Percentiles rank a stretch among this genome's conserved stretches.
Evolutionary conservation across 1,284 basidiomycete genomes (phyloP).

Genomic region (Trichosporon faecale): DNA sequence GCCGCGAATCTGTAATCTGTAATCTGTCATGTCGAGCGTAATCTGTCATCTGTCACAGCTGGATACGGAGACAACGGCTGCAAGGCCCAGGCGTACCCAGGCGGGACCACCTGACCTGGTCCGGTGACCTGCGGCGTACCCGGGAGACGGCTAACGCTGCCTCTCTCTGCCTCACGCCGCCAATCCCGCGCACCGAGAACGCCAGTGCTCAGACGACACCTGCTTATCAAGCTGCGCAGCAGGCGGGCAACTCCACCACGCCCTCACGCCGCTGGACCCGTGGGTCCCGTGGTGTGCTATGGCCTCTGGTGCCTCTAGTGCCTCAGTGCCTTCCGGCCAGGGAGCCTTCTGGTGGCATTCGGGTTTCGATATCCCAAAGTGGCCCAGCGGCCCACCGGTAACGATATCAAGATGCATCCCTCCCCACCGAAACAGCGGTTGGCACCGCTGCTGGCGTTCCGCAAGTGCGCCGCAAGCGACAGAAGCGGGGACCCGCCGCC

Average conservation of each 20-base stretch:
- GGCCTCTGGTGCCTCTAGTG: too few relatives aligned
- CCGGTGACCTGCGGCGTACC: background rate
- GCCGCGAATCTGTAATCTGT: background rate
- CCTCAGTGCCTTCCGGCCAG: too few relatives aligned
- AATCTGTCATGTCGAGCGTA: background rate
- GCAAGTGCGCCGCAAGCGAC: too few relatives aligned
- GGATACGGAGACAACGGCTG: too few relatives aligned
- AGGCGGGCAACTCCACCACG: background rate
- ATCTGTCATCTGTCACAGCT: background rate
- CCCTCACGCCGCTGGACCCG: background rate
- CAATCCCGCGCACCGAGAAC: background rate
- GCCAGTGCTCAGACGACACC: background rate
- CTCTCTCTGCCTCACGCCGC: background rate
- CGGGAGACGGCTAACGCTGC: background rate
- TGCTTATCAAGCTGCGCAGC: background rate
- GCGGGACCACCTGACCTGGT: background rate
- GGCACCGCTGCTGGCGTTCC: background rate
- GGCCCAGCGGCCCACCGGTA: background rate
- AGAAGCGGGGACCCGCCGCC: background rate
- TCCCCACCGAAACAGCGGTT: background rate
- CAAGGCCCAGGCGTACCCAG: background rate
- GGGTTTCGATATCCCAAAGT: background rate
- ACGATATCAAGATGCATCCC: background rate
- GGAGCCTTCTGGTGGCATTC: background rate
- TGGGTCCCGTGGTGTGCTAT: background rate